Evolutionary conservation across 345 rosid species (phyloP), one percentile per base, ranked within the genome.

Genomic region (Geranium brycei): DNA sequence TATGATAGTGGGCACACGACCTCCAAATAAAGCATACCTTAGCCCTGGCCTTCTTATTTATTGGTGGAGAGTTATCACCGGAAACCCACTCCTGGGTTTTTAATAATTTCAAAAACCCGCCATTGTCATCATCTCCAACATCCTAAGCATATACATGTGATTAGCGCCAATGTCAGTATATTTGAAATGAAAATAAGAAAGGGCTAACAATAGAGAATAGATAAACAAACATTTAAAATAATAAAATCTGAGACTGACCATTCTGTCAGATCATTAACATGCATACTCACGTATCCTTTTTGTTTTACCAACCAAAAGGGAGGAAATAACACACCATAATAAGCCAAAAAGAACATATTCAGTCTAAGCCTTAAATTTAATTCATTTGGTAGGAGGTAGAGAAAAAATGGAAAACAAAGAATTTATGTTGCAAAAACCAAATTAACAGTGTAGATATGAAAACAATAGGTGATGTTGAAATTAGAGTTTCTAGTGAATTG

Each of bases 101-200:
- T 30, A 88, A 70, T 7, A 86, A 84, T 77, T 87, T 89, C 78
- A 89, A 76, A 82, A 89, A 85, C 18, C 96, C 97, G 60, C 78
- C 83, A 64, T 74, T 78, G 23, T 59, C 63, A 14, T 70, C 75
- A 59, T 57, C 64, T 68, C 53, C 78, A 30, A 60, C 41, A 32
- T 63, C 84, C 96, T 89, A 5, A 61, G 17, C 59, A 56, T 41
- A 31, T 31, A 32, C 14, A 16, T 67, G 64, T 17, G 15, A 19
- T 30, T 7, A 4, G 41, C 28, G 28, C 28, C 28, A 23, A 4
- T n/a, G 53, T 17, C 14, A 7, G 7, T 1, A 12, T 15, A 23
- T 19, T 18, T 30, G 19, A 53, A 32, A 31, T 32, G 19, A 17
- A 19, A 53, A 64, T 3, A 58, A 58, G 30, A 7, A 17, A 28